Conservation (phyloP, 352 stramenopile species). For the Phytophthora nicotianae region DNA sequence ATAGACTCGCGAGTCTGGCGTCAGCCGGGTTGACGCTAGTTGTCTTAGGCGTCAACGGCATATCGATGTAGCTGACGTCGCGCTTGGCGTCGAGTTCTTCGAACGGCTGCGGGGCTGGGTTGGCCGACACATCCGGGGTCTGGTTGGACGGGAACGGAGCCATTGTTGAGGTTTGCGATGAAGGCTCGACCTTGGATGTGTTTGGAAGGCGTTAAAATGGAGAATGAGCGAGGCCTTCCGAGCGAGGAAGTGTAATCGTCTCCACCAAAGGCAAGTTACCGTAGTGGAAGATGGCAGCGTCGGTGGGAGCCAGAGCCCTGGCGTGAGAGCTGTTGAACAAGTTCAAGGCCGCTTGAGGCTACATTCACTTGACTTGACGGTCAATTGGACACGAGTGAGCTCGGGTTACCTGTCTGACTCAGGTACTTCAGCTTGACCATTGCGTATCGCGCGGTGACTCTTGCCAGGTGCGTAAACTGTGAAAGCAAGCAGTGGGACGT, state of each 20-base stretch:
- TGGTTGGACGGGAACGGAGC: constrained; percentile 25
- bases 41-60: constrained; percentile 25
- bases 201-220: constrained; percentile 20
- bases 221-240: constrained; percentile 24
- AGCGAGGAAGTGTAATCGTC: not conserved
- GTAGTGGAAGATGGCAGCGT: not conserved
- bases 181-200: constrained; percentile 11
- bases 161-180: constrained; percentile 9
- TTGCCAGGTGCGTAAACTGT: constrained; percentile 19
- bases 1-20: not conserved
- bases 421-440: constrained; percentile 13
- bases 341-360: constrained; percentile 16
- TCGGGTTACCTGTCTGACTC: not conserved
- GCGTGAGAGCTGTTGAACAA: constrained; percentile 22
- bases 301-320: constrained; percentile 18
- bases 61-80: constrained; percentile 26
- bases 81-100: constrained; percentile 23
- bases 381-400: constrained; percentile 3
- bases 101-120: constrained; percentile 16
- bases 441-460: constrained; percentile 21
- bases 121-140: constrained; percentile 17
- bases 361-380: constrained; percentile 1
- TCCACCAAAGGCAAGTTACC: not conserved
- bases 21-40: not conserved
- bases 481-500: not conserved